Evolutionary conservation across 805 yeast genomes (phyloP).

Genomic region (Sugiyamaella lignohabitans): DNA sequence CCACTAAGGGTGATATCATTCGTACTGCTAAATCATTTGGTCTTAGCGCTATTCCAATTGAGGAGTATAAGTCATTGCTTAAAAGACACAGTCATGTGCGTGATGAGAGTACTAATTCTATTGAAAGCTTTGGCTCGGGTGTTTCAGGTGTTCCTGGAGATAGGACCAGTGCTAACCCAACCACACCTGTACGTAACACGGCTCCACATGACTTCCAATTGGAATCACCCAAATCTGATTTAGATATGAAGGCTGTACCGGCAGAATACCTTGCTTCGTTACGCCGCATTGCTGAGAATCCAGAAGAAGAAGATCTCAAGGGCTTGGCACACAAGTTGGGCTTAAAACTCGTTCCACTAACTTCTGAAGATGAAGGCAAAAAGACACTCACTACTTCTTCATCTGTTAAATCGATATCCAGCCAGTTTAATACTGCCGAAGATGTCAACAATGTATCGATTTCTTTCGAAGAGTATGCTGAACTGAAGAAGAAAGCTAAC

Average conservation of each 20-base stretch:
- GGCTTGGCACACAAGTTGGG: conserved; percentile 24
- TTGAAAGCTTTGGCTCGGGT: conserved; percentile 7
- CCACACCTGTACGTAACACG: conserved; percentile 4
- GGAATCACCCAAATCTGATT: conserved; percentile 1
- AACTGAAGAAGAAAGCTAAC: neutral
- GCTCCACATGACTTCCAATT: neutral
- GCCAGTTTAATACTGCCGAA: neutral
- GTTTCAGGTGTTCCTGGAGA: neutral
- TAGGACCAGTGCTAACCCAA: neutral
- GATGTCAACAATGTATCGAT: neutral
- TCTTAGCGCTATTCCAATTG: conserved; percentile 39
- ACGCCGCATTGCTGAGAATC: conserved; percentile 28
- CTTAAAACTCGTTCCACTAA: conserved; percentile 15
- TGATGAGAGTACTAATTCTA: conserved; percentile 9
- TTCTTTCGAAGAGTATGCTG: conserved; percentile 6
- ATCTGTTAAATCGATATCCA: neutral
- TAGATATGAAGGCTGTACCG: conserved; percentile 28
- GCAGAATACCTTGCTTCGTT: conserved; percentile 27
- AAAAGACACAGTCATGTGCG: conserved; percentile 15
- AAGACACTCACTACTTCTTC: neutral
- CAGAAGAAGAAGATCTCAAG: conserved; percentile 26
- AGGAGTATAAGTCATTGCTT: conserved; percentile 37
- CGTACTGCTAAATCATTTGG: conserved; percentile 38
- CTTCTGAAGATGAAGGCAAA: neutral
- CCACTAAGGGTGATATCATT: conserved; percentile 31